Evolutionary conservation across 805 yeast genomes (phyloP), one percentile per base, ranked within the genome.

Genomic region (Candida golubevii): DNA sequence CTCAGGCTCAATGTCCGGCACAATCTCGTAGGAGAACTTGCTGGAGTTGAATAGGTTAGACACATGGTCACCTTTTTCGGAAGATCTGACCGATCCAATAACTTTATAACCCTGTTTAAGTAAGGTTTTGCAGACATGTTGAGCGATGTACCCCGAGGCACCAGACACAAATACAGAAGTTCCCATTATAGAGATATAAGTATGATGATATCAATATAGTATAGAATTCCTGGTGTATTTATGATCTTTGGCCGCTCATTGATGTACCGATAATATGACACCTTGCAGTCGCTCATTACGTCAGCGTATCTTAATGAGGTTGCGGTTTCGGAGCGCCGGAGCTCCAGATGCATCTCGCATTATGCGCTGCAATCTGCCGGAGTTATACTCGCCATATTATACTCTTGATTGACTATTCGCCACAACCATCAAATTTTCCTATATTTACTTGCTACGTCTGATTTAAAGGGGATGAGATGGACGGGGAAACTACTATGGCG

Each of bases 1-100:
- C n/a, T 56, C 64, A 11, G 62, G 59, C 8, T 67, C 67, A 39
- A 80, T 70, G 50, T 78, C 83, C 6, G 62, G 56, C 15, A 80
- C 77, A 13, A 79, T 53, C 38, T 66, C 79, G 47, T 72, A 75
- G 4, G 60, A 52, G 47, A 77, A 67, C 14, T 64, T 58, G 26
- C 47, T 41, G 57, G 67, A 42, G 44, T 54, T 43, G 66, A 71
- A 45, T 54, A 63, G 37, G 49, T 38, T 42, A 55, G 42, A 51
- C 46, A 46, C 50, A 40, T 26, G 42, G 39, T 58, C 57, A 7
- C 64, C 61, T 41, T 54, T 56, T 27, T 45, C 55, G 9, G 42
- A 42, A 11, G 64, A 50, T 49, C 66, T 51, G 23, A 60, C 67
- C 1, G 65, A 46, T 5, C 63, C 67, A 35, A 58, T 49, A 8